Conservation (phyloP, 169 alveolate genomes). For the Cryptosporidium baileyi region DNA sequence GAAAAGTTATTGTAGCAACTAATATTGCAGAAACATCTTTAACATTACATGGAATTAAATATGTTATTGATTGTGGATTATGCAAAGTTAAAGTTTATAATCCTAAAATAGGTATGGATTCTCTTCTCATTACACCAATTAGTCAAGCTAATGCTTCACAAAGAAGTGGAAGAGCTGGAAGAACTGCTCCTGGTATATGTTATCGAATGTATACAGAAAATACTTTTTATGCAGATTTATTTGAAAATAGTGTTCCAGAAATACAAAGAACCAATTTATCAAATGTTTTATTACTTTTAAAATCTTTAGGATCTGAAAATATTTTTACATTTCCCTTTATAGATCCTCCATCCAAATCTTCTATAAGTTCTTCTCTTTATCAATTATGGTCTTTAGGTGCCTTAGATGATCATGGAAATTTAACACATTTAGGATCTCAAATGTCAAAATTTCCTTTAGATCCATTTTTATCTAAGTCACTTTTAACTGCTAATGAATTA, state of each 20-base stretch:
- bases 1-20: constrained; percentile 98
- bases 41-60: constrained; percentile 98
- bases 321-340: constrained; percentile 97
- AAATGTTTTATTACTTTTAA: constrained; percentile 97
- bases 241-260: constrained; percentile 98
- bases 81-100: constrained; percentile 98
- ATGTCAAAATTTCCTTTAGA: constrained; percentile 99
- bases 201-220: constrained; percentile 98
- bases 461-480: constrained; percentile 98
- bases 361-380: constrained; percentile 95
- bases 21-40: constrained; percentile 99
- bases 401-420: constrained; percentile 84
- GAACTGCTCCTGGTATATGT: constrained; percentile 99
- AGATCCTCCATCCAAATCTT: constrained; percentile 97
- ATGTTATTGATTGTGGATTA: constrained; percentile 98
- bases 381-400: constrained; percentile 98
- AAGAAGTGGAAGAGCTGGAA: constrained; percentile 99
- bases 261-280: constrained; percentile 98
- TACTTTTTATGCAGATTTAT: constrained; percentile 93
- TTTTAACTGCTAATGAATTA: constrained; percentile 87
- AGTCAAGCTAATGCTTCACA: constrained; percentile 99
- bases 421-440: constrained; percentile 90
- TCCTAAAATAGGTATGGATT: constrained; percentile 98
- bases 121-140: constrained; percentile 98
- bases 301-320: constrained; percentile 94